Percentiles rank a stretch among this genome's conserved stretches.
These are phyloP conservation scores for Talaromyces atroroseus DNA, from an alignment of 2,329 filamentous ascomycete species.

Conservation along the genomic window DNA sequence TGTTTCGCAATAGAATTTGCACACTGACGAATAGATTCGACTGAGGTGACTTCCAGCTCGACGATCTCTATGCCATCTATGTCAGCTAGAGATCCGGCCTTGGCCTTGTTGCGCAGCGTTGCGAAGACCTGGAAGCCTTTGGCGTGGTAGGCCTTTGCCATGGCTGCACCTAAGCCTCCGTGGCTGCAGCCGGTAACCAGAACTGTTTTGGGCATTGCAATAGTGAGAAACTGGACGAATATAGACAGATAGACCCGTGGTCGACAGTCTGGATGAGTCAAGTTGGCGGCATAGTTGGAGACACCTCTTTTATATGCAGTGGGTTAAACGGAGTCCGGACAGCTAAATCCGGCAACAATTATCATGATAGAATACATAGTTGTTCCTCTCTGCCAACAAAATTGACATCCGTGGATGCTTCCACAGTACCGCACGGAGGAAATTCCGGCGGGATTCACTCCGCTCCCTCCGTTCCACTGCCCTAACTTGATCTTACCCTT, in stretches of 20 bases:
- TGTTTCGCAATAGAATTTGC: conserved; percentile 2
- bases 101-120: conserved; percentile 27
- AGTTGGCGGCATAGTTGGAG: too few species aligned
- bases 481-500: too few species aligned
- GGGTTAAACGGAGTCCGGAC: too few species aligned
- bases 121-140: conserved; percentile 33
- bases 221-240: too few species aligned
- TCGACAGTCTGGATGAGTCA: too few species aligned
- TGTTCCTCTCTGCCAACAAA: too few species aligned
- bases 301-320: neutral
- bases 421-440: neutral
- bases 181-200: conserved; percentile 32
- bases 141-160: conserved; percentile 28
- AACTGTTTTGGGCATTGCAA: conserved; percentile 15
- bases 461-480: too few species aligned
- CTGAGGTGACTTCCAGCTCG: conserved; percentile 16
- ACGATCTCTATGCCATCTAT: conserved; percentile 14
- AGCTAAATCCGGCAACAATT: too few species aligned
- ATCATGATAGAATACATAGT: too few species aligned
- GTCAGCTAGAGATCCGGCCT: conserved; percentile 9
- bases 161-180: conserved; percentile 32
- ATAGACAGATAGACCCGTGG: too few species aligned
- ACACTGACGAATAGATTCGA: conserved; percentile 13
- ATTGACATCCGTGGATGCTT: too few species aligned
- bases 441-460: neutral